Evolutionary conservation across 2,329 filamentous ascomycete species (phyloP).

Genomic region (Lachnellula cervina): DNA sequence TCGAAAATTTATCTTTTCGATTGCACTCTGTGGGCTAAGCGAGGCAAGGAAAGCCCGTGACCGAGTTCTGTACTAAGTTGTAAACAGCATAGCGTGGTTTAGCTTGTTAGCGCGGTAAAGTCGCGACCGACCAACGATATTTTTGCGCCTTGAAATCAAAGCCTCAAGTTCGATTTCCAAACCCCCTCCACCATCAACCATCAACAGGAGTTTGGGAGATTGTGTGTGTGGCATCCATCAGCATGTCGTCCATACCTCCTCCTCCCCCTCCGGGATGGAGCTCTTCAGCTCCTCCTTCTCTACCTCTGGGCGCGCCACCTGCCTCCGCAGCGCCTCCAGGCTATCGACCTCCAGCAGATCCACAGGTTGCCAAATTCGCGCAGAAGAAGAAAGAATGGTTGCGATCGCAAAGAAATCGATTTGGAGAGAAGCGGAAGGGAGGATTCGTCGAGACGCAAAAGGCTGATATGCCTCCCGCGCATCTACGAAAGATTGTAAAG

Average conservation of each 20-base stretch:
- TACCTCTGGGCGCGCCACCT: conserved; percentile 41
- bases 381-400: conserved; percentile 99
- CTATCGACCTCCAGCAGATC: conserved; percentile 74
- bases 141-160: not conserved
- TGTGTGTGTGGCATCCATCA: conserved; percentile 26
- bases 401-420: conserved; percentile 81
- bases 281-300: conserved; percentile 45
- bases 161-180: not conserved
- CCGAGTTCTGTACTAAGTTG: too few species aligned
- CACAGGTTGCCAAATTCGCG: conserved; percentile 87
- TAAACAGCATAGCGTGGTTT: too few species aligned
- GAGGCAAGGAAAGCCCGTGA: not conserved
- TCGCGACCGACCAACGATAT: not conserved
- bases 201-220: conserved; percentile 25
- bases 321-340: conserved; percentile 73
- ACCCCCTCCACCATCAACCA: conserved; percentile 9
- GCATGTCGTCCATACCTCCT: conserved; percentile 56
- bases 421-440: conserved; percentile 93
- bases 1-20: not conserved
- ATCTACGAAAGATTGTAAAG: conserved; percentile 95
- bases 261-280: conserved; percentile 67
- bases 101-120: not conserved
- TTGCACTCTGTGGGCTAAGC: not conserved
- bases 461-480: conserved; percentile 96
- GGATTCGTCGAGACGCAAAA: conserved; percentile 98